Base-by-base conservation (phyloP, 495 filamentous ascomycete genomes). In the Cercophora scortea region DNA sequence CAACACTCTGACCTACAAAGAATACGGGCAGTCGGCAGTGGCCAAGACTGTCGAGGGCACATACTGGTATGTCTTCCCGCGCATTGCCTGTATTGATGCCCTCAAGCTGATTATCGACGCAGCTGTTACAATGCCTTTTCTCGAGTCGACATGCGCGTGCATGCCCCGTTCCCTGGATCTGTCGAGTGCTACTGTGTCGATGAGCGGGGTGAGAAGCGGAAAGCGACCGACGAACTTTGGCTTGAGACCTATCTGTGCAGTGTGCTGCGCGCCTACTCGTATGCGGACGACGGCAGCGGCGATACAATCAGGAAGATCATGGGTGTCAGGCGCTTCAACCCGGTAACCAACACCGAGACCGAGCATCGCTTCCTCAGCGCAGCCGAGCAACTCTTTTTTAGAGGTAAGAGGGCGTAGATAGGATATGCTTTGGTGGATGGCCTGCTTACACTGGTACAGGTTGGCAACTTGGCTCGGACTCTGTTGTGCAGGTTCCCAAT, bases 71-170 rank as follows among this genome's bases (percentile, higher is more conserved):
- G 72, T 47, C n/a, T 41, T 35, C 15, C 39, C 16, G 16, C 43
- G 34, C 32, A 32, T 34, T 47, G 34, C 19, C 33, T 19, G 18
- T 34, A 32, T 35, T 17, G 32, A 47, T 18, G 8, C 1, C 43
- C 19, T n/a, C 38, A 35, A 10, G 44, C 18, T 55, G n/a, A 53
- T 52, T 47, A 7, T 33, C 42, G 51, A 13, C 32, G 13, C 63
- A 94, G 89, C 72, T 98, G 94, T 71, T 98, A 98, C 77, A 98
- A 98, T 89, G 93, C 93, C 56, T 97, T 98, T 72, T 97, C 93
- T 9, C 82, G 95, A 52, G 78, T 96, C 38, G 93, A 98, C 64
- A 97, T 98, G 94, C 90, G 93, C 42, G 92, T 98, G 17, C 89
- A 95, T 60, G 93, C 96, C 32, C 90, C 89, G 51, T 96, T 97